phyloP scores from a whole-genome alignment of 805 yeast genomes.

The Ogataea degrootiae region DNA sequence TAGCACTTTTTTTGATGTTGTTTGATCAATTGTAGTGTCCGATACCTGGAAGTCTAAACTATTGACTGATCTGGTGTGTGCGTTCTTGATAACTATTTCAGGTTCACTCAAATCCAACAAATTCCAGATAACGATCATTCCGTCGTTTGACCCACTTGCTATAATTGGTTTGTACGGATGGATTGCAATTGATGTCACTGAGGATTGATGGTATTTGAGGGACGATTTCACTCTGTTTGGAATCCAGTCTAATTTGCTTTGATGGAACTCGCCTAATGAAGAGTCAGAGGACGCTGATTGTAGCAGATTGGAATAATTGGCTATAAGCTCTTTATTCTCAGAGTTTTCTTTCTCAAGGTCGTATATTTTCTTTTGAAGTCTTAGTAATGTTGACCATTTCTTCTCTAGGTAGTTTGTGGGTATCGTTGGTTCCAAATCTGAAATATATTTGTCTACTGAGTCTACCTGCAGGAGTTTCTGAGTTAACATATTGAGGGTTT shows the following conservation, averaged over 20 bases:
- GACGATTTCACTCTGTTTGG: conserved; percentile 45
- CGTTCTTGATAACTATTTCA: conserved; percentile 52
- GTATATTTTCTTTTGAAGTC: conserved; percentile 69
- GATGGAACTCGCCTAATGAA: conserved; percentile 7
- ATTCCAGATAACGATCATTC: conserved; percentile 71
- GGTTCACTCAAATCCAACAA: conserved; percentile 54
- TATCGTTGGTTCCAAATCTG: conserved; percentile 8
- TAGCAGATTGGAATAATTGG: conserved; percentile 18
- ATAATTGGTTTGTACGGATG: conserved; percentile 73
- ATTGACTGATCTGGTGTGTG: conserved; percentile 71
- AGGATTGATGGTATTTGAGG: conserved; percentile 53
- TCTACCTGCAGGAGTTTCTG: conserved; percentile 5
- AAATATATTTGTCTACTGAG: conserved; percentile 2
- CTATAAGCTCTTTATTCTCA: conserved; percentile 43
- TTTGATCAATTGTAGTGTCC: conserved; percentile 22
- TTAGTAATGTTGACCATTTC: conserved; percentile 83
- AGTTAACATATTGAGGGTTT: conserved; percentile 1
- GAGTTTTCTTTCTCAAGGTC: conserved; percentile 61
- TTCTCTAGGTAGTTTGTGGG: conserved; percentile 47
- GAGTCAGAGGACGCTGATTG: conserved; percentile 10
- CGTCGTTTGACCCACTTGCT: conserved; percentile 67
- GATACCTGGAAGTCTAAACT: conserved; percentile 52
- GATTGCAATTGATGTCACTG: conserved; percentile 58
- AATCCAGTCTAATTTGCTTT: conserved; percentile 51
- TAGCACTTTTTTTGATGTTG: conserved; percentile 14